Conservation (phyloP, 1,139 yeast species). For the Scheffersomyces lignicola region DNA sequence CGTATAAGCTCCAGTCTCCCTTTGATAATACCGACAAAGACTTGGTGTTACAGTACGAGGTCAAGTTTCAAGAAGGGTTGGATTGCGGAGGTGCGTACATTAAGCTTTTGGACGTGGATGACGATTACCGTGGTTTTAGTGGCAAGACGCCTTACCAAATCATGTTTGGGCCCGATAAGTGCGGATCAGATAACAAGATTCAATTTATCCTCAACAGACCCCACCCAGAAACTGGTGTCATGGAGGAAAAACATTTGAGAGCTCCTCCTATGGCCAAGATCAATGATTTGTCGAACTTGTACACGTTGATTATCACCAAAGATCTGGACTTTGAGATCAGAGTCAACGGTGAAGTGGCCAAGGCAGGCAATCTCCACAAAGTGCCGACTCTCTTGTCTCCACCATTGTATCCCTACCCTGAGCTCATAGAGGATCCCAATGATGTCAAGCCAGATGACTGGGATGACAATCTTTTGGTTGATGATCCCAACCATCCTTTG, state of each 20-base stretch:
- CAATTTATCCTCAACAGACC: slow-evolving; percentile 69
- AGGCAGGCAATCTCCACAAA: slow-evolving; percentile 64
- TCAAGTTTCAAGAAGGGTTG: slow-evolving; percentile 74
- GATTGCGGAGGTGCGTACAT: slow-evolving; percentile 89
- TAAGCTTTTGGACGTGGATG: slow-evolving; percentile 53
- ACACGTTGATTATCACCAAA: slow-evolving; percentile 70
- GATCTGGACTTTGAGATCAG: slow-evolving; percentile 75
- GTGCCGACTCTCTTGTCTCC: slow-evolving; percentile 56
- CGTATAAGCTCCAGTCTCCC: slow-evolving; percentile 54
- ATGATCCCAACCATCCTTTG: slow-evolving; percentile 65
- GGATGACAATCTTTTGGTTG: slow-evolving; percentile 65
- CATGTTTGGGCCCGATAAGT: slow-evolving; percentile 94
- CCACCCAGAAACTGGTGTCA: slow-evolving; percentile 53
- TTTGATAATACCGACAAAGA: slow-evolving; percentile 59
- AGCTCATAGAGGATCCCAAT: slow-evolving; percentile 53
- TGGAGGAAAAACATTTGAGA: slow-evolving; percentile 69
- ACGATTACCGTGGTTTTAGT: slow-evolving; percentile 25
- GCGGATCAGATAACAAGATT: slow-evolving; percentile 78
- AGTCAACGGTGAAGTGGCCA: slow-evolving; percentile 72
- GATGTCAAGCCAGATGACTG: slow-evolving; percentile 75
- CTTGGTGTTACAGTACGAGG: slow-evolving; percentile 85
- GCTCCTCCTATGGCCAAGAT: slow-evolving; percentile 66
- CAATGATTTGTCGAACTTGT: slow-evolving; percentile 60
- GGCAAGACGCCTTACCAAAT: slow-evolving; percentile 69
- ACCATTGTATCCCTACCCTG: slow-evolving; percentile 60